phyloP scores from a whole-genome alignment of 106 monocot species.

The Dioscorea alata region DNA sequence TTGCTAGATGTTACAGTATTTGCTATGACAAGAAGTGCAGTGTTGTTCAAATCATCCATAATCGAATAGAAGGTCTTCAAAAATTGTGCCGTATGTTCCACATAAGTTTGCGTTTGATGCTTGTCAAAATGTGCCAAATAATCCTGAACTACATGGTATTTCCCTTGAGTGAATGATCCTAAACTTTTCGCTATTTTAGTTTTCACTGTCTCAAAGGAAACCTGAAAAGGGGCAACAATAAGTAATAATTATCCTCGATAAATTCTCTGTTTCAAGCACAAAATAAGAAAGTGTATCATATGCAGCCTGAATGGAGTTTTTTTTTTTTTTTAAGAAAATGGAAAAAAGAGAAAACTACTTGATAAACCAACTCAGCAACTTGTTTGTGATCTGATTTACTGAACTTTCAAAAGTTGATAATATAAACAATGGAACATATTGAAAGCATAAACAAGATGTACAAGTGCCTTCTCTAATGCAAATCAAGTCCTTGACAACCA shows the following conservation, averaged over 20 bases:
- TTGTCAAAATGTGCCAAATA: conserved; percentile 34
- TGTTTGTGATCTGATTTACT: background rate
- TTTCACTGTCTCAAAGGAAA: conserved; percentile 35
- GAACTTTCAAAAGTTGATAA: background rate
- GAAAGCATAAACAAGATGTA: no score
- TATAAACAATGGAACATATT: no score
- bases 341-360: background rate
- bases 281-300: background rate
- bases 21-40: conserved; percentile 33
- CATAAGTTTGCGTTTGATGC: conserved; percentile 5
- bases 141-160: conserved; percentile 41
- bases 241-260: background rate
- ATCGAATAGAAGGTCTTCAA: conserved; percentile 23
- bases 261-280: background rate
- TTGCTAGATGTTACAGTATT: conserved; percentile 26
- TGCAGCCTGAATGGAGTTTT: background rate
- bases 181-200: conserved; percentile 32
- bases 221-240: conserved; percentile 23
- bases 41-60: conserved; percentile 35
- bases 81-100: conserved; percentile 13
- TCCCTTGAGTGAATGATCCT: conserved; percentile 11
- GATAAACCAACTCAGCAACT: background rate
- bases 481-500: background rate
- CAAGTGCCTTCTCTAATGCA: no score
- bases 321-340: background rate